Evolutionary conservation across 805 yeast species (phyloP), one percentile per base, ranked within the genome.

Genomic region (Metschnikowia amazonensis): DNA sequence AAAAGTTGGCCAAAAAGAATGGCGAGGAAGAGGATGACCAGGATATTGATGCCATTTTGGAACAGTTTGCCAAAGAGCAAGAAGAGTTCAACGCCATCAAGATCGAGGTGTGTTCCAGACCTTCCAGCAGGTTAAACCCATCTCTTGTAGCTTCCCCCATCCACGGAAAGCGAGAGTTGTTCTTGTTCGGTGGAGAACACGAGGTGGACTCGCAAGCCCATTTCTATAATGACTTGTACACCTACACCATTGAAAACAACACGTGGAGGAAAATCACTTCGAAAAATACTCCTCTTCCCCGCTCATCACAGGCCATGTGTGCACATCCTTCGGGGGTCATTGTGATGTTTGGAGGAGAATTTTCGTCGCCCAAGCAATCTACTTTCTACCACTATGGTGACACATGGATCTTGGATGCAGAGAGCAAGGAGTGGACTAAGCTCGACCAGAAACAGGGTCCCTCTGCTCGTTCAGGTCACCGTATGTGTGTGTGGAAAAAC

Each of bases 331-430:
- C 89, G 2, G 98, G 98, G 9, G 70, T 90, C 2, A 77, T 88
- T 23, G 63, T 92, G 48, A 66, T 92, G 72, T 94, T 89, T 67
- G 99, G 98, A 41, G 99, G 99, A 58, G 99, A 92, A 66, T 92
- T 94, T 57, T 87, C 97, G 1, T 86, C 96, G 13, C 98, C 98
- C 3, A 92, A 92, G 58, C 99, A 92, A 64, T 81, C 88, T 42
- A 89, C 97, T 0, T 92, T 92, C 65, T 94, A 94, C 63, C 99
- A 92, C 65, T 92, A 88, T 63, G 92, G 96, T 14, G 99, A 92
- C 60, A 85, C 97, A 3, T 92, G 99, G 99, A 75, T 92, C 38
- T 70, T 92, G 48, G 98, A 94, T 58, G 79, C 90, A 1, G 80
- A 76, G 27, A 73, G 84, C 14, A 89, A 86, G 58, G 96, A 89